phyloP scores from a whole-genome alignment of 768 basidiomycete species.

The Cytidiella melzeri region DNA sequence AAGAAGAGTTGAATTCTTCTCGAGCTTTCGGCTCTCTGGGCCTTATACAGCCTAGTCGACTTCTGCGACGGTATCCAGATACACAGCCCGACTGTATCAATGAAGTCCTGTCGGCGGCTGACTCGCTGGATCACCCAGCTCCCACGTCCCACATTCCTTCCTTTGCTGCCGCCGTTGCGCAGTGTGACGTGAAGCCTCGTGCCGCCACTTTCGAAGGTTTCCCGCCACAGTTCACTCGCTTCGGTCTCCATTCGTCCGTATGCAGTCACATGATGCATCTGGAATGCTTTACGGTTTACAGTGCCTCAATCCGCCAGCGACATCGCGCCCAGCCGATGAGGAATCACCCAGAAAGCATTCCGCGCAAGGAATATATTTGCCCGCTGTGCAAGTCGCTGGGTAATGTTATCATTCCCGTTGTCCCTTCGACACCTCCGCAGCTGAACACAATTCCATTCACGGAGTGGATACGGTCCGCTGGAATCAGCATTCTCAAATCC shows the following conservation, averaged over 20 bases:
- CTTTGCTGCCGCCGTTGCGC: conserved; percentile 48
- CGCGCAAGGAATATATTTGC: conserved; percentile 91
- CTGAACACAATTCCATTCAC: conserved; percentile 63
- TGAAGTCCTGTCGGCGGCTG: conserved; percentile 59
- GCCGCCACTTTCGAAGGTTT: conserved; percentile 66
- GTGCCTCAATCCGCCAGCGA: conserved; percentile 76
- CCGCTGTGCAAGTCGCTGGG: conserved; percentile 96
- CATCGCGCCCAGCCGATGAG: conserved; percentile 85
- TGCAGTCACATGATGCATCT: conserved; percentile 98
- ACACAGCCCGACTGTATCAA: conserved; percentile 54
- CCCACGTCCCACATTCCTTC: conserved; percentile 26
- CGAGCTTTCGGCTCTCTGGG: conserved; percentile 83
- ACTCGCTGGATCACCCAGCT: conserved; percentile 56
- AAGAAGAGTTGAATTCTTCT: conserved; percentile 76
- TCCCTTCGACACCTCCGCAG: conserved; percentile 36
- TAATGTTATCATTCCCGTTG: conserved; percentile 87
- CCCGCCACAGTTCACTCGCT: conserved; percentile 63
- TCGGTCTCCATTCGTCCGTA: conserved; percentile 81
- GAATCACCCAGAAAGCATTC: conserved; percentile 93
- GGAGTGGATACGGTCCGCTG: conserved; percentile 87
- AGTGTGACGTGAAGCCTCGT: conserved; percentile 38
- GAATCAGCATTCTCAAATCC: conserved; percentile 83
- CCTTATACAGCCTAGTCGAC: conserved; percentile 80
- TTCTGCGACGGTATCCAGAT: conserved; percentile 75
- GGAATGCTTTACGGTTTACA: conserved; percentile 90